phyloP scores from a whole-genome alignment of 2,329 filamentous ascomycete species.

The Plenodomus tracheiphilus region DNA sequence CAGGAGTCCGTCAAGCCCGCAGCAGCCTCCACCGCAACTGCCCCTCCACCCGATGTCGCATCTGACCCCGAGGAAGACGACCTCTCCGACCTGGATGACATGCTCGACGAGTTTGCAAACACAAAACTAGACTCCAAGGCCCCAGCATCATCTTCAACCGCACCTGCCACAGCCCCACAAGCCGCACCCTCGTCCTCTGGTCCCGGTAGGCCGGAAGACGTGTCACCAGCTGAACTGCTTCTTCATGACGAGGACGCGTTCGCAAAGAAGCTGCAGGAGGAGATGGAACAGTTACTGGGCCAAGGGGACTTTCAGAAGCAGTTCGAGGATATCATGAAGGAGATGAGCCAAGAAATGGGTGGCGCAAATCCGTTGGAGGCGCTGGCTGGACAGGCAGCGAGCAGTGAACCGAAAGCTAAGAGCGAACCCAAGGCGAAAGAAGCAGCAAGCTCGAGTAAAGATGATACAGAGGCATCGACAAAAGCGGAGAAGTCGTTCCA shows the following conservation, averaged over 20 bases:
- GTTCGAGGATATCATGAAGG: constrained; percentile 77
- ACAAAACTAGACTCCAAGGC: constrained; percentile 59
- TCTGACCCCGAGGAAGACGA: constrained; percentile 93
- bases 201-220: constrained; percentile 42
- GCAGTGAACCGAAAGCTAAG: constrained; percentile 7
- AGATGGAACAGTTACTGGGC: constrained; percentile 82
- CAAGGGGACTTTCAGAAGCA: constrained; percentile 76
- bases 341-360: constrained; percentile 55
- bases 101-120: constrained; percentile 87
- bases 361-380: constrained; percentile 22
- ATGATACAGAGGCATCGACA: constrained; percentile 23
- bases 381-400: constrained; percentile 34
- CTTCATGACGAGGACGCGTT: constrained; percentile 67
- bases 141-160: constrained; percentile 25
- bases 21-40: constrained; percentile 10
- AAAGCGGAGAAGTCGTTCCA: constrained; percentile 74
- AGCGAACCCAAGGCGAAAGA: constrained; percentile 10
- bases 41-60: constrained; percentile 49
- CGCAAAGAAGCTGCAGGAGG: constrained; percentile 80
- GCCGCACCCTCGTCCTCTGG: constrained; percentile 45
- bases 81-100: constrained; percentile 89
- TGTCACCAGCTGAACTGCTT: constrained; percentile 33
- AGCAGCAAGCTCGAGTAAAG: constrained; percentile 4
- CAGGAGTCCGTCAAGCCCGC: constrained; percentile 8
- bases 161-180: constrained; percentile 38